These are phyloP conservation scores for Stachybotrys echinatus DNA, from an alignment of 2,329 filamentous ascomycete species.

Conservation along the genomic window DNA sequence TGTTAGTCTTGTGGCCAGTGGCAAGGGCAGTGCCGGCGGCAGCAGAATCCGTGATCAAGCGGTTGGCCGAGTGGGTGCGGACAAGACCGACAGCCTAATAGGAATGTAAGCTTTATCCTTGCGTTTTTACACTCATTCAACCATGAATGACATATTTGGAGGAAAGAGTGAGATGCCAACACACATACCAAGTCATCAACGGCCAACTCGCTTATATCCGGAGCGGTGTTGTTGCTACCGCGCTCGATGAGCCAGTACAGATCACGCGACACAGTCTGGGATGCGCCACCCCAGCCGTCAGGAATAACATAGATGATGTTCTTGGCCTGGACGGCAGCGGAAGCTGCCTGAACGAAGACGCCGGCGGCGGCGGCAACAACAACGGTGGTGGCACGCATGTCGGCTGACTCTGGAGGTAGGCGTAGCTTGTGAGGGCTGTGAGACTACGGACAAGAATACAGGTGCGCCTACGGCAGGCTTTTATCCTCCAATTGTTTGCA, in stretches of 20 bases:
- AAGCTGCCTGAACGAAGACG: neutral
- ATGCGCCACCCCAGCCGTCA: conserved; percentile 11
- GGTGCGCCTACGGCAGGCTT: too few relatives aligned
- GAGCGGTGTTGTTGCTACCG: conserved; percentile 3
- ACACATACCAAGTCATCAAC: conserved; percentile 4
- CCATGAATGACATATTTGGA: too few relatives aligned
- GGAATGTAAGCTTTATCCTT: too few relatives aligned
- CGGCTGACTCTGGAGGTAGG: too few relatives aligned
- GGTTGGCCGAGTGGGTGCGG: conserved; percentile 21
- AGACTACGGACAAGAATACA: too few relatives aligned
- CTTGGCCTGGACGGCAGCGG: conserved; percentile 8
- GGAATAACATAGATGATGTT: conserved; percentile 26
- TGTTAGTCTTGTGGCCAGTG: conserved; percentile 29
- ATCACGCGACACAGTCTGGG: conserved; percentile 7
- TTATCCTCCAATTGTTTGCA: too few relatives aligned
- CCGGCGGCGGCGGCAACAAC: neutral
- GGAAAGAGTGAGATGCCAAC: too few relatives aligned
- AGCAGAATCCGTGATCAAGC: conserved; percentile 30
- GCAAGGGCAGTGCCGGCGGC: conserved; percentile 30
- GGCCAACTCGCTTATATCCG: neutral
- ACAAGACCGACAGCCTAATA: conserved; percentile 8
- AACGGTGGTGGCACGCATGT: neutral
- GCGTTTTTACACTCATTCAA: too few relatives aligned
- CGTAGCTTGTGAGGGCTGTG: too few relatives aligned
- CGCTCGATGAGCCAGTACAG: conserved; percentile 7